These are phyloP conservation scores for Cymbopogon flexuosus DNA, from an alignment of 202 grass and related monocot species.

Conservation along the genomic window DNA sequence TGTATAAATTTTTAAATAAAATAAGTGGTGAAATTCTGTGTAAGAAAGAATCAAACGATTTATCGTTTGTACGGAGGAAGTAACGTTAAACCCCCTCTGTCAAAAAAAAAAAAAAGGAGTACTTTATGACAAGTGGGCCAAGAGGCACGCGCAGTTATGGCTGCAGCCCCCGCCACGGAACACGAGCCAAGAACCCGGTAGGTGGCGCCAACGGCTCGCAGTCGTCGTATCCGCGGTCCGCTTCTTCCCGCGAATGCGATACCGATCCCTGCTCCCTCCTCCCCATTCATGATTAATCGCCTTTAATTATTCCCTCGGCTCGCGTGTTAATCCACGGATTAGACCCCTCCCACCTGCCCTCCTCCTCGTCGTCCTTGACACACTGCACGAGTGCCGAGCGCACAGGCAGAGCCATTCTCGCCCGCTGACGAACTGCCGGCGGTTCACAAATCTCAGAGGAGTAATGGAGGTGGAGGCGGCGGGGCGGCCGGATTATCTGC, in stretches of 20 bases:
- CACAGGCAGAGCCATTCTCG: neutral
- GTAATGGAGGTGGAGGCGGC: constrained; percentile 24
- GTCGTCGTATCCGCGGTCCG: no score
- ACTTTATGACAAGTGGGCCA: neutral
- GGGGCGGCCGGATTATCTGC: neutral
- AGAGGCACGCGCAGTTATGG: neutral
- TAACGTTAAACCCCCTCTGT: no score
- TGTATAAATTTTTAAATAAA: no score
- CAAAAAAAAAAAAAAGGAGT: no score
- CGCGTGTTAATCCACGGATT: neutral
- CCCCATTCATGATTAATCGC: no score
- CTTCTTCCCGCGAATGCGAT: no score
- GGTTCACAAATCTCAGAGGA: neutral
- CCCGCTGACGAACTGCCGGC: neutral
- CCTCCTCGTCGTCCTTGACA: no score
- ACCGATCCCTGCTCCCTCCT: no score
- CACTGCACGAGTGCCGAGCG: neutral
- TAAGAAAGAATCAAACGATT: no score
- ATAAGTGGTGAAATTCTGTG: no score
- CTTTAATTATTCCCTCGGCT: neutral
- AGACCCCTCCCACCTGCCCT: neutral
- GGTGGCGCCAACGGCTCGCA: no score
- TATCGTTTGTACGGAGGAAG: no score
- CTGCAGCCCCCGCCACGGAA: neutral
- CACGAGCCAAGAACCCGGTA: neutral